Evolutionary conservation across 164 flowering plant species (phyloP), one percentile per base, ranked within the genome.

Genomic region (Stephania cephalantha): DNA sequence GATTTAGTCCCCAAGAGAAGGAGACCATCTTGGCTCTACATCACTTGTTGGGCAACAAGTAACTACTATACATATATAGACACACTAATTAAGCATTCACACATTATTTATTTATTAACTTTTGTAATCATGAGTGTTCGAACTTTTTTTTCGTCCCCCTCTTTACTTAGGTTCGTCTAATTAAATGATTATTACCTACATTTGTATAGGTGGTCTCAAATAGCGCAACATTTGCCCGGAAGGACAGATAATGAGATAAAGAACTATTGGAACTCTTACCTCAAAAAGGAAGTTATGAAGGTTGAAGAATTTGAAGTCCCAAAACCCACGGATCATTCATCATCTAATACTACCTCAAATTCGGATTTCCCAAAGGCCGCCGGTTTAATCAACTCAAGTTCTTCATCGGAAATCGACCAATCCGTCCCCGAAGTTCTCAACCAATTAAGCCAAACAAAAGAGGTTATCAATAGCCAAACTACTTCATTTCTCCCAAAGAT

Each of bases 201-300:
- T 58, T 58, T 58, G 64, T 58, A n/a, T 12, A 94, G 98, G 89
- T 94, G 98, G 98, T 90, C 95, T 69, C 89, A 88, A 31, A 94
- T 94, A 69, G 92, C 97, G 45, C 88, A 86, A 29, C 86, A 88
- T 74, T 85, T 94, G 79, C 94, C 95, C 6, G 98, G 97, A 84
- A 88, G 98, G 75, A 92, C 98, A 2, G 98, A 94, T 67, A 94
- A 92, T 70, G 97, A 94, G 87, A 89, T 94, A 46, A 94, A 94
- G 85, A 94, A 94, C 82, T 79, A 87, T 71, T 94, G 98, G 98
- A 90, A 94, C 80, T 90, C 98, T 13, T 78, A 90, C 76, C 77
- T 94, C 53, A 94, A 90, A 88, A 94, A 90, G 81, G 90, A 79
- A 79, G 75, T 79, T 7, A 55, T 74, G 10, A 82, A 84, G 74